Conservation (phyloP, 805 yeast species). For the Candida ulmi region DNA sequence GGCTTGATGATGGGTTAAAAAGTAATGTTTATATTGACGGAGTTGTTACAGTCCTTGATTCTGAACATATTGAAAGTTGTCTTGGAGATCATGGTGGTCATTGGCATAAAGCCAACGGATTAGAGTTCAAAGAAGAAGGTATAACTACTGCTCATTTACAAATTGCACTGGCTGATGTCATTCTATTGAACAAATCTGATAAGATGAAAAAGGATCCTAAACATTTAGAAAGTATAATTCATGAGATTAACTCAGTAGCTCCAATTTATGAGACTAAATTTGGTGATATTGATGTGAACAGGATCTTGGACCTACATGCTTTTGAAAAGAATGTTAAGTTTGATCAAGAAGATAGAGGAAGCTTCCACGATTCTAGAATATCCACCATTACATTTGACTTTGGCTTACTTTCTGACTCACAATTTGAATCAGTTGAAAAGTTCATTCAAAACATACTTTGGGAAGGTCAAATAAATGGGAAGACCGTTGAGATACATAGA, state of each 20-base stretch:
- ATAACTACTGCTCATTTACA: conserved; percentile 84
- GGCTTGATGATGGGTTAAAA: conserved; percentile 88
- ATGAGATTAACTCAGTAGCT: conserved; percentile 59
- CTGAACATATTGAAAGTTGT: conserved; percentile 57
- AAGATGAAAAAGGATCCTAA: conserved; percentile 28
- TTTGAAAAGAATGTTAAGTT: conserved; percentile 44
- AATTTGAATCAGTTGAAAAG: conserved; percentile 44
- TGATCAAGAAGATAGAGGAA: conserved; percentile 19
- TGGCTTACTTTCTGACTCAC: conserved; percentile 26
- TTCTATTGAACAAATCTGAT: conserved; percentile 78
- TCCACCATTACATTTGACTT: conserved; percentile 49
- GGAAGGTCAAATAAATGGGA: conserved; percentile 49
- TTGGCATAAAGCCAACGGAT: conserved; percentile 48
- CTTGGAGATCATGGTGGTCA: conserved; percentile 71
- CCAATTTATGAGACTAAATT: conserved; percentile 61
- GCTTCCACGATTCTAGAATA: conserved; percentile 46
- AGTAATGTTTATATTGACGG: conserved; percentile 89
- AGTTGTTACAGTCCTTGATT: conserved; percentile 81
- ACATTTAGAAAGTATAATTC: conserved; percentile 34
- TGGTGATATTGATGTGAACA: conserved; percentile 67
- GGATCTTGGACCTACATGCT: conserved; percentile 74
- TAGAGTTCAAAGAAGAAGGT: conserved; percentile 36
- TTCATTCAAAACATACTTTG: conserved; percentile 73
- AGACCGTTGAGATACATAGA: conserved; percentile 66
- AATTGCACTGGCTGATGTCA: conserved; percentile 81